Percentiles rank a stretch among this genome's conserved stretches.
Evolutionary conservation across 257 asterid genomes (phyloP).

Genomic region (Scutellaria baicalensis): DNA sequence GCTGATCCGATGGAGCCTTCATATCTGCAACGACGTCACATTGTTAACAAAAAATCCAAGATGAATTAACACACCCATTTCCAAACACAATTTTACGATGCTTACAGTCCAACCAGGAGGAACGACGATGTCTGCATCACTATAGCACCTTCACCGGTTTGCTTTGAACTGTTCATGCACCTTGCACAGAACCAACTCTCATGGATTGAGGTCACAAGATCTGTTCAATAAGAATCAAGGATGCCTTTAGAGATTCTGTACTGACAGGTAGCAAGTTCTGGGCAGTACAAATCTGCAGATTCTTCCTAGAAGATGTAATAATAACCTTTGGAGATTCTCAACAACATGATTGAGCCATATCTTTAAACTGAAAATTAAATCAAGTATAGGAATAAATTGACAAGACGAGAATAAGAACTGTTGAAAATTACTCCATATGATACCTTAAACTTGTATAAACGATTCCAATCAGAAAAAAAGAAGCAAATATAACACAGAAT

Average conservation of each 20-base stretch:
- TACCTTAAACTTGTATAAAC: not conserved
- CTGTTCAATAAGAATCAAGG: constrained; percentile 26
- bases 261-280: not conserved
- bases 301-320: not conserved
- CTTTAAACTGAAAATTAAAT: not conserved
- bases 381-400: not conserved
- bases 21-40: constrained; percentile 42
- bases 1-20: constrained; percentile 95
- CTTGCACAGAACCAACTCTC: constrained; percentile 91
- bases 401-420: not conserved
- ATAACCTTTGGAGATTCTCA: not conserved
- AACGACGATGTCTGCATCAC: constrained; percentile 71
- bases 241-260: not conserved
- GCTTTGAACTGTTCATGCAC: constrained; percentile 59
- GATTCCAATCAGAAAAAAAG: not conserved
- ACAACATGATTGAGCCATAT: not conserved
- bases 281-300: not conserved
- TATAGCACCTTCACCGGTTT: constrained; percentile 90
- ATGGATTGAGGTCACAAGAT: constrained; percentile 84
- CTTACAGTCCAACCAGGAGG: constrained; percentile 81
- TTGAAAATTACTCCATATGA: not conserved
- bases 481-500: not conserved
- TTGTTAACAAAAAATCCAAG: not conserved
- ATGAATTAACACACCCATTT: not conserved
- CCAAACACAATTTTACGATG: not conserved